These are phyloP conservation scores for Apiospora kogelbergensis DNA, from an alignment of 2,329 filamentous ascomycete genomes.

Conservation along the genomic window DNA sequence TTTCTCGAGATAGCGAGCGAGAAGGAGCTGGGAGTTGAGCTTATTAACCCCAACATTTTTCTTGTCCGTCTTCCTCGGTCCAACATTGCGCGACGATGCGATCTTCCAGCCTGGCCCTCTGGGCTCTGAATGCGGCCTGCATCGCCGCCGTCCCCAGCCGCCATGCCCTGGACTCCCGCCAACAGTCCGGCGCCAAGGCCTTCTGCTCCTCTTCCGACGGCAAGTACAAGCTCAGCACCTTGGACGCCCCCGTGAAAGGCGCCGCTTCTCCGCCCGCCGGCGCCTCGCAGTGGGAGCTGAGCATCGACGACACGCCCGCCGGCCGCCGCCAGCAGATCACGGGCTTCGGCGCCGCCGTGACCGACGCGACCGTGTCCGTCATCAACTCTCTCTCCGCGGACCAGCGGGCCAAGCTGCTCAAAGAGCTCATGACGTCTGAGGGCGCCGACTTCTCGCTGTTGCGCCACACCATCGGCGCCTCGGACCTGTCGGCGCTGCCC, in stretches of 20 bases:
- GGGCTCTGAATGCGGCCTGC: slow-evolving; percentile 6
- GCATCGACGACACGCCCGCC: slow-evolving; percentile 36
- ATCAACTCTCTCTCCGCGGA: slow-evolving; percentile 34
- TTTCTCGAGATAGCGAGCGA: neutral
- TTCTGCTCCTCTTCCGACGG: slow-evolving; percentile 38
- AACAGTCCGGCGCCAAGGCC: slow-evolving; percentile 25
- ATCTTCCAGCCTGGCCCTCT: slow-evolving; percentile 9
- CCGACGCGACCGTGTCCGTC: slow-evolving; percentile 40
- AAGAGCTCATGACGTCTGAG: slow-evolving; percentile 34
- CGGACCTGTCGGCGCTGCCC: slow-evolving; percentile 39
- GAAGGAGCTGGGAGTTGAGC: no score
- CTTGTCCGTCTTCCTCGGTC: no score
- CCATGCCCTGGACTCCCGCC: neutral
- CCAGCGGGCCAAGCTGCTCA: slow-evolving; percentile 32
- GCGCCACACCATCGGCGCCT: slow-evolving; percentile 40
- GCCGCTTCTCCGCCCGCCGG: slow-evolving; percentile 28
- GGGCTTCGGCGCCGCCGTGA: slow-evolving; percentile 43
- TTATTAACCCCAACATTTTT: no score
- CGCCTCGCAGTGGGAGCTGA: slow-evolving; percentile 37
- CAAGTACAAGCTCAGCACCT: slow-evolving; percentile 34
- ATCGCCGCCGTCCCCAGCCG: neutral
- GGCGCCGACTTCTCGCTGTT: slow-evolving; percentile 40
- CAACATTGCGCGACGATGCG: neutral
- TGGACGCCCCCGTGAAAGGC: slow-evolving; percentile 33
- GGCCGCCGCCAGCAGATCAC: slow-evolving; percentile 40